phyloP scores from a whole-genome alignment of 257 asterid genomes.

The Gynochthodes officinalis region DNA sequence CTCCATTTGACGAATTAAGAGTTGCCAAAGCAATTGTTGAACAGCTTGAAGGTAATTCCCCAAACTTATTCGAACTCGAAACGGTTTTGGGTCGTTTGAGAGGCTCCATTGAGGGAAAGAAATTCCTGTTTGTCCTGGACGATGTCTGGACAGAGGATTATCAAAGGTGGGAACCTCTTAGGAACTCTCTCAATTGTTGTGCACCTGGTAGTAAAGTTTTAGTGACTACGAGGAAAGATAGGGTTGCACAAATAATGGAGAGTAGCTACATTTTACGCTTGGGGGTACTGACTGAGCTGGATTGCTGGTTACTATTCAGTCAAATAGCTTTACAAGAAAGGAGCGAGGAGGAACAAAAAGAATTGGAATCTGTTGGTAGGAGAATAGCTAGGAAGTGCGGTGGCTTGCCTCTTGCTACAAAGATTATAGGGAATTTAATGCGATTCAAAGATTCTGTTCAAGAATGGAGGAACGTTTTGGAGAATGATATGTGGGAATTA shows the following conservation, averaged over 20 bases:
- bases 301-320: constrained; percentile 35
- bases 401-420: constrained; percentile 46
- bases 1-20: constrained; percentile 37
- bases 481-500: constrained; percentile 25
- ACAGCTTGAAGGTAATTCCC: constrained; percentile 10
- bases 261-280: constrained; percentile 15
- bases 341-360: constrained; percentile 9
- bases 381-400: constrained; percentile 34
- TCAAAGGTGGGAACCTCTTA: constrained; percentile 24
- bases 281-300: constrained; percentile 21
- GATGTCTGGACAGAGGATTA: constrained; percentile 30
- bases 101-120: constrained; percentile 5
- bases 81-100: constrained; percentile 18
- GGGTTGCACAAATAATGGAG: constrained; percentile 32
- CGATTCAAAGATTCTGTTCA: constrained; percentile 19
- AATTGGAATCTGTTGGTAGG: constrained; percentile 22
- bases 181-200: constrained; percentile 15
- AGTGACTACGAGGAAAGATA: constrained; percentile 34
- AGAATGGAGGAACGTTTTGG: constrained; percentile 36
- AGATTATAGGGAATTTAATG: constrained; percentile 33
- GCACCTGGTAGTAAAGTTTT: constrained; percentile 31
- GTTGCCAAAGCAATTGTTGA: constrained; percentile 37
- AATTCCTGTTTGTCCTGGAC: constrained; percentile 32
- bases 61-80: constrained; percentile 16
- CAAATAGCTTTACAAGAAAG: constrained; percentile 22